phyloP scores from a whole-genome alignment of 2,329 filamentous ascomycete genomes.

The Ophiosphaerella korrae region DNA sequence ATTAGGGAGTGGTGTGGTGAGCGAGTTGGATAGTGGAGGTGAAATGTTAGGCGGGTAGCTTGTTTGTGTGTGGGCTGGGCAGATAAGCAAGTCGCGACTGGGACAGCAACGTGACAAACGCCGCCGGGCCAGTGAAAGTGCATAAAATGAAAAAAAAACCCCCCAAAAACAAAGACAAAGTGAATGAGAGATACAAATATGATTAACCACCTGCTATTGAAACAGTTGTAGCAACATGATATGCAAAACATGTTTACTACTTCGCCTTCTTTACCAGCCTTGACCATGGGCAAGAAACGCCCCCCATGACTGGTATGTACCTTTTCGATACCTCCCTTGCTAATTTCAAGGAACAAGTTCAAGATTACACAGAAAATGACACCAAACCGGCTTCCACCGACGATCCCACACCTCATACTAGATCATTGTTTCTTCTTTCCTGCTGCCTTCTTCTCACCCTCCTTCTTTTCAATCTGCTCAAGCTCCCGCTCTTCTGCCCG shows the following conservation, averaged over 20 bases:
- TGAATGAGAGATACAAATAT: neutral
- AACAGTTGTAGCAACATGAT: neutral
- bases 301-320: neutral
- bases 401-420: too few species aligned
- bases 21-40: neutral
- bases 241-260: neutral
- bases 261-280: neutral
- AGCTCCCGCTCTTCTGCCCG: constrained; percentile 85
- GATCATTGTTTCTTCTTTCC: constrained; percentile 44
- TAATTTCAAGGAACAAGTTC: neutral
- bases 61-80: neutral
- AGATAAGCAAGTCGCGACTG: constrained; percentile 1
- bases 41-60: neutral
- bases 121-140: neutral
- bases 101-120: neutral
- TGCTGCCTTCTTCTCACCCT: constrained; percentile 36
- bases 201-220: neutral
- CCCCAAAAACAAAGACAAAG: neutral
- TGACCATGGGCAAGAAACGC: too few species aligned
- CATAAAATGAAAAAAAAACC: neutral
- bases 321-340: neutral
- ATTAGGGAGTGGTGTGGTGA: too few species aligned
- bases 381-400: neutral
- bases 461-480: constrained; percentile 63
- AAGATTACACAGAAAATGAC: neutral